Evolutionary conservation across 345 rosid species (phyloP).

Genomic region (Mercurialis annua): DNA sequence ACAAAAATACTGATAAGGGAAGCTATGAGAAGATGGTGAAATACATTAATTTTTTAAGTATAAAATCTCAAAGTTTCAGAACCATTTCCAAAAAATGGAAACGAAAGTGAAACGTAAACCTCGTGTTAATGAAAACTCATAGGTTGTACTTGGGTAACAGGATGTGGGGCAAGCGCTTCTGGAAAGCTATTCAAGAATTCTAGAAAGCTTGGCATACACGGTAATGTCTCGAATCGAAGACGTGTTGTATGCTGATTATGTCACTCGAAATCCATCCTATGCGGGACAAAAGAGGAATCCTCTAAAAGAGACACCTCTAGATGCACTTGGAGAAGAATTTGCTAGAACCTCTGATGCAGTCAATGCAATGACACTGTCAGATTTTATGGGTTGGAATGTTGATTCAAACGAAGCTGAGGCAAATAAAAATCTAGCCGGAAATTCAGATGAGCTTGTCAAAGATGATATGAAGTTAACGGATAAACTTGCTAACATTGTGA

Average conservation of each 20-base stretch:
- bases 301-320: constrained; percentile 15
- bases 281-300: constrained; percentile 35
- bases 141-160: constrained; percentile 31
- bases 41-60: too few relatives aligned
- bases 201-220: constrained; percentile 80
- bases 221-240: constrained; percentile 78
- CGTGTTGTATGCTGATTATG: constrained; percentile 61
- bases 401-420: constrained; percentile 37
- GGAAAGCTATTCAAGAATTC: constrained; percentile 82
- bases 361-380: constrained; percentile 49
- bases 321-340: constrained; percentile 1
- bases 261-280: constrained; percentile 50
- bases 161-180: constrained; percentile 82
- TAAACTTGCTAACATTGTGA: constrained; percentile 39
- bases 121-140: not conserved
- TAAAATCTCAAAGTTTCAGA: too few relatives aligned
- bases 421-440: constrained; percentile 31
- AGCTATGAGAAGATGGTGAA: too few relatives aligned
- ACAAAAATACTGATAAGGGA: too few relatives aligned
- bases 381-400: constrained; percentile 72
- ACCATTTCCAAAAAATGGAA: too few relatives aligned
- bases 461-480: constrained; percentile 38
- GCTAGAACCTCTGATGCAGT: constrained; percentile 22
- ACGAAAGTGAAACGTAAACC: too few relatives aligned
- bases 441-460: constrained; percentile 28